Base-by-base conservation (phyloP, 2,329 filamentous ascomycete species). In the Hypoxylon sp. region DNA sequence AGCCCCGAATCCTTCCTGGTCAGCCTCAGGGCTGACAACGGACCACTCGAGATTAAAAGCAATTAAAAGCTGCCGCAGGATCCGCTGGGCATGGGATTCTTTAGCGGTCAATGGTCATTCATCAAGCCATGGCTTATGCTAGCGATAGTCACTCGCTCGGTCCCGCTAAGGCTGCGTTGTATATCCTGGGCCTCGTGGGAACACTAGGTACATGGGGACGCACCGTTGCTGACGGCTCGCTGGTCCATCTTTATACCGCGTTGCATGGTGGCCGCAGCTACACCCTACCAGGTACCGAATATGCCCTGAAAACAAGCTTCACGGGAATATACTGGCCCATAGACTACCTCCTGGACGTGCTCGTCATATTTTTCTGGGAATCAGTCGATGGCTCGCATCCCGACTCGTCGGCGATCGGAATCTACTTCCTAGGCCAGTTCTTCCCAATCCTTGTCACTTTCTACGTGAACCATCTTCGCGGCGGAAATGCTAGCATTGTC, bases 321-420 rank as follows among this genome's bases (percentile, higher is more conserved):
- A 60, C 45, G 14, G 60, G 60, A 25, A 59, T 67, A 19, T 27
- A 32, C 16, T 41, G 37, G 37, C 48, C 51, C 5, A 19, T 67
- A n/a, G 64, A 67, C 50, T 52, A 63, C 47, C 50, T 67, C 5
- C 14, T 53, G 23, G 23, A 55, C 9, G 47, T 48, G 21, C 60
- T 67, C 30, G 64, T 67, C 23, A 27, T 63, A 5, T 67, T 67
- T 37, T 67, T 67, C 55, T 47, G 43, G 43, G 43, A 47, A 29
- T 25, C 59, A 29, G 62, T 52, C n/a, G 50, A 65, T 46, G 62
- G 62, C 19, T 61, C 56, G 7, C 62, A 61, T 32, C 56, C 56
- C 23, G 45, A 32, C 11, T 46, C 39, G 3, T 61, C 62, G 29
- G 57, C 62, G n/a, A 39, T 47, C 6, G 62, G 62, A 12, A 32